These are phyloP conservation scores for Pistacia atlantica DNA, from an alignment of 345 rosid species.

Conservation along the genomic window DNA sequence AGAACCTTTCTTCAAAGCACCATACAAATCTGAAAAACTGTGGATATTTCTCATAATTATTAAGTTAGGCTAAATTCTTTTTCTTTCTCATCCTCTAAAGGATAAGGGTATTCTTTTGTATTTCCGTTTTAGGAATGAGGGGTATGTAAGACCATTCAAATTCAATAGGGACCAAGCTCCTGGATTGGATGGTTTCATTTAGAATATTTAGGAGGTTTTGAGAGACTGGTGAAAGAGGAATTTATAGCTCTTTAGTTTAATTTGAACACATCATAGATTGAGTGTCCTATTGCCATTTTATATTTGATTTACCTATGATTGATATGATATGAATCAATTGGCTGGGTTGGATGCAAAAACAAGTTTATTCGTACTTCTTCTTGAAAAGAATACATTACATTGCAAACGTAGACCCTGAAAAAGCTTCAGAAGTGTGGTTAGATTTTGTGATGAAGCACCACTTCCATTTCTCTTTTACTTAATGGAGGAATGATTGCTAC, in stretches of 20 bases:
- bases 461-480: neutral
- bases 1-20: neutral
- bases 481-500: neutral
- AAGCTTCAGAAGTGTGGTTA: neutral
- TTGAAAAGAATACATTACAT: neutral
- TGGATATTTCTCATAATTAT: too few species aligned
- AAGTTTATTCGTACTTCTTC: neutral
- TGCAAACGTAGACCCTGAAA: neutral
- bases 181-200: neutral
- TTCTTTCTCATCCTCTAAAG: neutral
- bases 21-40: neutral
- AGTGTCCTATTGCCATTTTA: neutral
- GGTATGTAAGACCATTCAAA: neutral
- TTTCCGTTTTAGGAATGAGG: neutral
- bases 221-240: neutral
- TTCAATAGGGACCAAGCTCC: neutral
- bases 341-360: neutral
- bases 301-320: neutral
- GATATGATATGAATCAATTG: neutral
- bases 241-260: neutral
- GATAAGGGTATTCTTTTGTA: neutral
- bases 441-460: neutral
- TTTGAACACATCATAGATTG: neutral
- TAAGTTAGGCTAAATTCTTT: neutral
- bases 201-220: neutral